phyloP scores from a whole-genome alignment of 2,329 filamentous ascomycete species.

The Arthrobotrys sphaeroides region DNA sequence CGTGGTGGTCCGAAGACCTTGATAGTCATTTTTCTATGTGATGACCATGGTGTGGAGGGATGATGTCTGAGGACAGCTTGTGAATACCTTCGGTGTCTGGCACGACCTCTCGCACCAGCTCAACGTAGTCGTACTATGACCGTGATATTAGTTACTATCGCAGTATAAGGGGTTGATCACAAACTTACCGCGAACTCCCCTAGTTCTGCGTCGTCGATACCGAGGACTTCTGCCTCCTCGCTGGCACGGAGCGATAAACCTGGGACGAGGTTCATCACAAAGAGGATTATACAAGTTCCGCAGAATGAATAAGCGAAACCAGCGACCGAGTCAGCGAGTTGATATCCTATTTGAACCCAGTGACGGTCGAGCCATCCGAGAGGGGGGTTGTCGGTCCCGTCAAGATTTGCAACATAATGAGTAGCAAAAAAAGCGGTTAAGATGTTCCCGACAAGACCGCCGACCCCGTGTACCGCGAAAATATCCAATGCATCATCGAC shows the following conservation, averaged over 20 bases:
- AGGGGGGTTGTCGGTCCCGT: slow-evolving; percentile 71
- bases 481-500: slow-evolving; percentile 90
- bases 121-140: slow-evolving; percentile 81
- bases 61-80: slow-evolving; percentile 56
- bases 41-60: slow-evolving; percentile 52
- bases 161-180: neutral
- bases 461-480: slow-evolving; percentile 82
- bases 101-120: slow-evolving; percentile 76
- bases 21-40: slow-evolving; percentile 54
- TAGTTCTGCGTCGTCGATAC: slow-evolving; percentile 89
- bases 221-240: slow-evolving; percentile 81
- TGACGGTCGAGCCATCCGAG: slow-evolving; percentile 86
- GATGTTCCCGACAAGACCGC: slow-evolving; percentile 80
- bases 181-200: slow-evolving; percentile 82
- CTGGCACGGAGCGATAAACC: slow-evolving; percentile 77
- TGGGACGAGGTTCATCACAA: slow-evolving; percentile 80
- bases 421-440: slow-evolving; percentile 84
- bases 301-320: slow-evolving; percentile 81
- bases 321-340: slow-evolving; percentile 80
- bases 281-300: slow-evolving; percentile 80
- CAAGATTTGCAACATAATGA: slow-evolving; percentile 83
- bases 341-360: slow-evolving; percentile 84
- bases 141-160: slow-evolving; percentile 28
- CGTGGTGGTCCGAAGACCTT: slow-evolving; percentile 54
- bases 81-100: slow-evolving; percentile 56